phyloP scores from a whole-genome alignment of 805 yeast genomes.

The Candida boidinii region DNA sequence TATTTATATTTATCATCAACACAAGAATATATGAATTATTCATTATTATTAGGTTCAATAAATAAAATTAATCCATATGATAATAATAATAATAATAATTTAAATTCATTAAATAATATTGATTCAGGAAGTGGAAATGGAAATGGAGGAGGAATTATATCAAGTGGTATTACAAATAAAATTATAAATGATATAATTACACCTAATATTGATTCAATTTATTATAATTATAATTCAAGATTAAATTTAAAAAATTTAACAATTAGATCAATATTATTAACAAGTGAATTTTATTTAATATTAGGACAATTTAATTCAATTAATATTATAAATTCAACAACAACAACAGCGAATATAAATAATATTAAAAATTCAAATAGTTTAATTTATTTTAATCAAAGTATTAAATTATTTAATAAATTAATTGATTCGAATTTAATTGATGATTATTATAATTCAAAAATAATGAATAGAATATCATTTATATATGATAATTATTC shows the following conservation, averaged over 20 bases:
- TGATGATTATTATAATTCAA: constrained; percentile 34
- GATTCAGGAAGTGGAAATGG: constrained; percentile 26
- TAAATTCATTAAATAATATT: constrained; percentile 43
- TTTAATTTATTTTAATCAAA: constrained; percentile 37
- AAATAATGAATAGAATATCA: constrained; percentile 29
- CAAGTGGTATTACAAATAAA: constrained; percentile 32
- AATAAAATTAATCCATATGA: constrained; percentile 36
- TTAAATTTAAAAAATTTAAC: constrained; percentile 63
- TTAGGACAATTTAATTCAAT: constrained; percentile 33
- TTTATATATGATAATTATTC: constrained; percentile 18
- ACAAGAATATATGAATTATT: constrained; percentile 81
- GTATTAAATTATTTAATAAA: constrained; percentile 34
- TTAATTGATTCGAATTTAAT: constrained; percentile 35
- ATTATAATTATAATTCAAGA: constrained; percentile 68
- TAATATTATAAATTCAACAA: too few relatives aligned
- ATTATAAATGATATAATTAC: constrained; percentile 45
- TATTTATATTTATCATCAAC: constrained; percentile 75
- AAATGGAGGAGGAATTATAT: constrained; percentile 25
- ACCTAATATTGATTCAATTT: constrained; percentile 61
- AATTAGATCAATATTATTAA: constrained; percentile 54
- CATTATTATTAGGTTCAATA: constrained; percentile 52
- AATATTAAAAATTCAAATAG: constrained; percentile 21
- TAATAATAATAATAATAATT: constrained; percentile 17
- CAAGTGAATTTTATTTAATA: constrained; percentile 58
- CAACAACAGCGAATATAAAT: constrained; percentile 8